Percentiles rank a stretch among this genome's conserved stretches.
Evolutionary conservation across 495 filamentous ascomycete genomes (phyloP).

Genomic region (Lasiosphaeris hirsuta): DNA sequence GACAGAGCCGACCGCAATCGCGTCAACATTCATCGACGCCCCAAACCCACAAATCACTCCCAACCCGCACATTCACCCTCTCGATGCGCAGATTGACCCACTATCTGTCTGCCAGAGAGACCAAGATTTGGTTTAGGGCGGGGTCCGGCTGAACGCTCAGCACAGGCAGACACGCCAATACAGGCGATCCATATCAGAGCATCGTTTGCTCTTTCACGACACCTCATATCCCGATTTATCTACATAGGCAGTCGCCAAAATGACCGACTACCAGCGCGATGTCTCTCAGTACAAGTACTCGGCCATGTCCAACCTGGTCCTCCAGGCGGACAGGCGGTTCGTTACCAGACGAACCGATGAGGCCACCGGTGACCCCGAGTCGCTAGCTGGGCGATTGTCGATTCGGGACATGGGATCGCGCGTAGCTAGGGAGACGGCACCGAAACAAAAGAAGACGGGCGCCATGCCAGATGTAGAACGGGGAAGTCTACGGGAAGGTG

Average conservation of each 20-base stretch:
- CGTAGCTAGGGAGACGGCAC: conserved; percentile 72
- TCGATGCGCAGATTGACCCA: conserved; percentile 21
- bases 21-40: not conserved
- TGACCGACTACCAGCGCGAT: conserved; percentile 84
- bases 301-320: conserved; percentile 99
- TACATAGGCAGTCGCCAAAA: conserved; percentile 36
- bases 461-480: conserved; percentile 68
- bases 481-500: conserved; percentile 76
- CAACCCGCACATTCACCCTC: conserved; percentile 6
- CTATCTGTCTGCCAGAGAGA: conserved; percentile 11
- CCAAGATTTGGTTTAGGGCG: conserved; percentile 19
- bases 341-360: conserved; percentile 89
- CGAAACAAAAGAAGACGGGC: conserved; percentile 69
- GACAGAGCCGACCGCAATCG: not conserved
- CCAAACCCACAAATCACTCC: not conserved
- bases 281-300: conserved; percentile 99
- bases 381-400: conserved; percentile 86
- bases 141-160: conserved; percentile 12
- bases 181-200: conserved; percentile 2
- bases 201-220: conserved; percentile 4
- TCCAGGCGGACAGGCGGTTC: conserved; percentile 97
- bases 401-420: conserved; percentile 92
- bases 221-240: not conserved
- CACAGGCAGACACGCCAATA: conserved; percentile 11
- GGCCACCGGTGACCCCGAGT: conserved; percentile 95